Percentiles rank a stretch among this genome's conserved stretches.
Evolutionary conservation across 1,284 basidiomycete species (phyloP).

Genomic region (Moniliella sp.): DNA sequence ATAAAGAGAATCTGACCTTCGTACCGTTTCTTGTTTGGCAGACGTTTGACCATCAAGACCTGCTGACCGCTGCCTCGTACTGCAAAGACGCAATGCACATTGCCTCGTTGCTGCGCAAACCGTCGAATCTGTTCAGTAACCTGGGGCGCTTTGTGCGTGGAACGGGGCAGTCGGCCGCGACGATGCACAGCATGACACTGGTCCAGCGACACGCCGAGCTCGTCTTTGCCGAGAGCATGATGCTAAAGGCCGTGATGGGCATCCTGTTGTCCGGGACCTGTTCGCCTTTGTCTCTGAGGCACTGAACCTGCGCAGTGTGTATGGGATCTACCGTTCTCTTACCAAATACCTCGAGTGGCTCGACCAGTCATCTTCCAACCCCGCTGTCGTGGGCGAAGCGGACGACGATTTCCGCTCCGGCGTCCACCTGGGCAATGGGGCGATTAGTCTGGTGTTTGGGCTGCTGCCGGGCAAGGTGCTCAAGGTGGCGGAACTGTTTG

Average conservation of each 20-base stretch:
- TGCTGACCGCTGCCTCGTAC: conserved; percentile 25
- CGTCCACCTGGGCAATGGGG: conserved; percentile 26
- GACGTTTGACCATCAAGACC: conserved; percentile 28
- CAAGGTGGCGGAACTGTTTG: conserved; percentile 34
- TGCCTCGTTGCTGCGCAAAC: conserved; percentile 22
- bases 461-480: conserved; percentile 29
- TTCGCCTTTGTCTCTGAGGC: conserved; percentile 29
- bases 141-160: conserved; percentile 30
- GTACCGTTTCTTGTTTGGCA: no score
- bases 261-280: conserved; percentile 30
- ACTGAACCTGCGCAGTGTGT: conserved; percentile 29
- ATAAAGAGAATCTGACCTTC: no score
- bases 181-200: conserved; percentile 18
- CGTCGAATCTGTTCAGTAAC: conserved; percentile 11
- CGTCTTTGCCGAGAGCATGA: conserved; percentile 20
- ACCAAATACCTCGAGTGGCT: conserved; percentile 29
- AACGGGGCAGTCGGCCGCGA: conserved; percentile 17
- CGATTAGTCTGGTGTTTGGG: conserved; percentile 30
- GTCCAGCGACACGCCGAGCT: conserved; percentile 30
- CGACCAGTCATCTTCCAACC: conserved; percentile 6
- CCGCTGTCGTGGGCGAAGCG: conserved; percentile 3
- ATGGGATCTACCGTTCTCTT: conserved; percentile 28
- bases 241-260: conserved; percentile 27
- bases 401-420: conserved; percentile 31
- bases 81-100: conserved; percentile 26